Percentiles rank a stretch among this genome's conserved stretches.
phyloP scores from a whole-genome alignment of 2,329 filamentous ascomycete species.

The Phoma sp. region DNA sequence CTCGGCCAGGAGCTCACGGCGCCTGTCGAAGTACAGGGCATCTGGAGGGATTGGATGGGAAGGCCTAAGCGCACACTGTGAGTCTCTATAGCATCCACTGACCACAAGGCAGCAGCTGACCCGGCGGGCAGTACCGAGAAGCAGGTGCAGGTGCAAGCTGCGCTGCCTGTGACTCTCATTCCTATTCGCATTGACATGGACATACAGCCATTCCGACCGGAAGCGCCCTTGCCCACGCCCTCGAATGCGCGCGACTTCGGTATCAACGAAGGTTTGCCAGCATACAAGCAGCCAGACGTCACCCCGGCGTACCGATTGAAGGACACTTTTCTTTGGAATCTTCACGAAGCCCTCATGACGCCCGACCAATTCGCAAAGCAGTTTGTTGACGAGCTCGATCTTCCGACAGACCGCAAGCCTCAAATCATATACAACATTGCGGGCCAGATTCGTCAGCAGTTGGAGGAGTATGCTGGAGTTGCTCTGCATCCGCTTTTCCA shows the following conservation, averaged over 20 bases:
- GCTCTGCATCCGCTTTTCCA: slow-evolving; percentile 93
- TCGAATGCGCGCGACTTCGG: slow-evolving; percentile 62
- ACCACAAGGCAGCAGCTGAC: slow-evolving; percentile 14
- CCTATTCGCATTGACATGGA: slow-evolving; percentile 97
- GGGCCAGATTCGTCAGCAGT: slow-evolving; percentile 89
- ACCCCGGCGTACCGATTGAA: slow-evolving; percentile 87
- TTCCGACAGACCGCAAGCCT: slow-evolving; percentile 72
- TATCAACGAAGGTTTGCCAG: slow-evolving; percentile 74
- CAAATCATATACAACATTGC: slow-evolving; percentile 79
- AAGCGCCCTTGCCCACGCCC: slow-evolving; percentile 68
- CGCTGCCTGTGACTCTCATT: slow-evolving; percentile 85
- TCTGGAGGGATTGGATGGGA: slow-evolving; percentile 96
- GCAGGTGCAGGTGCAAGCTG: slow-evolving; percentile 69
- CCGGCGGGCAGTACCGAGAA: slow-evolving; percentile 57
- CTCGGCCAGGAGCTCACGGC: slow-evolving; percentile 79
- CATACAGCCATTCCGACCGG: slow-evolving; percentile 76
- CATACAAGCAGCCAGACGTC: slow-evolving; percentile 79
- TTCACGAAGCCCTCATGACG: slow-evolving; percentile 91
- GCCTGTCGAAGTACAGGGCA: slow-evolving; percentile 84
- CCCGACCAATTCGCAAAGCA: slow-evolving; percentile 94
- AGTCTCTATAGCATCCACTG: slow-evolving; percentile 40
- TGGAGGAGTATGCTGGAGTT: slow-evolving; percentile 95
- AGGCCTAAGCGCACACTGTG: slow-evolving; percentile 62
- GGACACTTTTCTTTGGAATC: slow-evolving; percentile 97
- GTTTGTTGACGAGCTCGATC: slow-evolving; percentile 89